These are phyloP conservation scores for Aspergillus sclerotiicarbonarius DNA, from an alignment of 495 filamentous ascomycete species.

Conservation along the genomic window DNA sequence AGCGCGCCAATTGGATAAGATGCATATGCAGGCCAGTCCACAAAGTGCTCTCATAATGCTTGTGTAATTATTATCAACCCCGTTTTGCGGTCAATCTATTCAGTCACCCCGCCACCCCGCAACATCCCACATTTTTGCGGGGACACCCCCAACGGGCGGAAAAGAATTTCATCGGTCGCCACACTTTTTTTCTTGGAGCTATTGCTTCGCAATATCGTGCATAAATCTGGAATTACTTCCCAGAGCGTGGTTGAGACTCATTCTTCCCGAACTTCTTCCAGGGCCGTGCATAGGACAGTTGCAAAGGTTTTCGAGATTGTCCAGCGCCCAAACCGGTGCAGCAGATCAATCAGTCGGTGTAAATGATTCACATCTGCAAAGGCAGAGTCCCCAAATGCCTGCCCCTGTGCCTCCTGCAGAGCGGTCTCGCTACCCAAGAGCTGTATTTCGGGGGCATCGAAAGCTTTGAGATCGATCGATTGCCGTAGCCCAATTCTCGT, in stretches of 20 bases:
- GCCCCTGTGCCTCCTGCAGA: not conserved
- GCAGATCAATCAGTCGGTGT: constrained; percentile 30
- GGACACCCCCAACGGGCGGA: not conserved
- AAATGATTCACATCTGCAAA: constrained; percentile 19
- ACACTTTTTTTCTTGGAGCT: too few relatives aligned
- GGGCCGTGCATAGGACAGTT: constrained; percentile 14
- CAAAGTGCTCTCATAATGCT: too few relatives aligned
- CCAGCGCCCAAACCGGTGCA: constrained; percentile 35
- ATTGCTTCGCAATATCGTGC: too few relatives aligned
- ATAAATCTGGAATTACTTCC: not conserved
- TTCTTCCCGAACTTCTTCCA: constrained; percentile 14
- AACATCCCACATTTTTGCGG: not conserved
- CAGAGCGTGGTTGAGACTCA: not conserved
- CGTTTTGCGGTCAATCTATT: not conserved
- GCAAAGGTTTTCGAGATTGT: constrained; percentile 34
- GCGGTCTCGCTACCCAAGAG: constrained; percentile 12
- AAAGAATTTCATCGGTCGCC: not conserved
- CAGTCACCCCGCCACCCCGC: not conserved
- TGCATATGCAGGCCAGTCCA: too few relatives aligned
- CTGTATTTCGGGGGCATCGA: constrained; percentile 22
- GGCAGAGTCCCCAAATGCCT: constrained; percentile 6
- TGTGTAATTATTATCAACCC: too few relatives aligned
- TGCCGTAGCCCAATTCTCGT: constrained; percentile 12
- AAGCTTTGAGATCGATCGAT: constrained; percentile 14
- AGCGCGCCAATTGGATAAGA: too few relatives aligned